Percentiles rank a stretch among this genome's conserved stretches.
Conservation (phyloP, 2,329 filamentous ascomycete species). For the Tympanopsis confertula region DNA sequence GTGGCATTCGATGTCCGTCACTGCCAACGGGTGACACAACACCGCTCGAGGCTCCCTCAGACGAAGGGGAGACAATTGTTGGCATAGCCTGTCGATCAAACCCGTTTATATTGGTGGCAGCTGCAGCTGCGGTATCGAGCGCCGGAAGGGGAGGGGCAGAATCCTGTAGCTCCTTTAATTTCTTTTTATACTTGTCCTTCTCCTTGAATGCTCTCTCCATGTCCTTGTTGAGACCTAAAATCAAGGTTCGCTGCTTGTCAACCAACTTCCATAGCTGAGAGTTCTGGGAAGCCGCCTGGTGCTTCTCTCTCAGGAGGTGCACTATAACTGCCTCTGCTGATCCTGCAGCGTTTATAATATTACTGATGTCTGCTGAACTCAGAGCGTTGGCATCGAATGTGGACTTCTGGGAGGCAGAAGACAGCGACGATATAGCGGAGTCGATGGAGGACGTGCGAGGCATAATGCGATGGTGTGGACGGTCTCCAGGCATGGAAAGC, state of each 20-base stretch:
- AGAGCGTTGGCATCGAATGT: constrained; percentile 19
- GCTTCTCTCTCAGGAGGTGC: constrained; percentile 82
- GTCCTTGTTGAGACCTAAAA: constrained; percentile 87
- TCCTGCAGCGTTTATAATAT: constrained; percentile 72
- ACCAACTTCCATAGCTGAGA: constrained; percentile 88
- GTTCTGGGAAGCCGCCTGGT: constrained; percentile 79
- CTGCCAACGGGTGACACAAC: constrained; percentile 31
- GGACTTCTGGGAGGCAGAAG: not conserved
- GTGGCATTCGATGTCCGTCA: constrained; percentile 35
- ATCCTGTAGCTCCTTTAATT: constrained; percentile 64
- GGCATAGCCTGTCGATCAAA: too few relatives aligned
- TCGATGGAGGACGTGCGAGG: constrained; percentile 1
- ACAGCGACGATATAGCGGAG: not conserved
- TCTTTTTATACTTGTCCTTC: constrained; percentile 86
- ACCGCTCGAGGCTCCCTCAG: constrained; percentile 27
- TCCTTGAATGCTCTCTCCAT: constrained; percentile 83
- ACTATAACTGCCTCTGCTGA: constrained; percentile 82
- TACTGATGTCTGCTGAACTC: constrained; percentile 64
- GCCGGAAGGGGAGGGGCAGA: constrained; percentile 10
- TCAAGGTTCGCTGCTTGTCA: constrained; percentile 90
- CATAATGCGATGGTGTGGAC: not conserved
- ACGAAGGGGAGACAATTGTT: constrained; percentile 20
- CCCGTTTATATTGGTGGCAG: too few relatives aligned
- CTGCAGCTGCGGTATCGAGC: too few relatives aligned
- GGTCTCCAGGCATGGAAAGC: not conserved